Percentiles rank a stretch among this genome's conserved stretches.
Conservation (phyloP, 2,329 filamentous ascomycete genomes). For the Clonostachys rosea region DNA sequence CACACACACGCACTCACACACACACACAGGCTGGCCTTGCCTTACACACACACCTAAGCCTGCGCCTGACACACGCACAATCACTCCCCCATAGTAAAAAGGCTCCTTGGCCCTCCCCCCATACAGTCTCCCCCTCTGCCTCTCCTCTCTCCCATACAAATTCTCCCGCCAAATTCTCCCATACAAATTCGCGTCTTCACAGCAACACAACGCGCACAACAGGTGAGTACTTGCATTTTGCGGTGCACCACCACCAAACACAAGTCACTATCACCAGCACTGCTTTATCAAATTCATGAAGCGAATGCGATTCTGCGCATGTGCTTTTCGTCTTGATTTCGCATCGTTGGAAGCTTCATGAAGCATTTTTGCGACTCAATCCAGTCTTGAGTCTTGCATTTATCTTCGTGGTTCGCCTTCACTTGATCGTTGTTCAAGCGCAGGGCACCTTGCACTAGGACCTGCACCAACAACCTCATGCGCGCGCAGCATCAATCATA, state of each 20-base stretch:
- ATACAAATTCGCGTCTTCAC: slow-evolving; percentile 42
- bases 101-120: slow-evolving; percentile 48
- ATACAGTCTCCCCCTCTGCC: slow-evolving; percentile 46
- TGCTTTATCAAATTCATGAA: background rate
- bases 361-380: background rate
- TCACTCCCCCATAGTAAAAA: slow-evolving; percentile 64
- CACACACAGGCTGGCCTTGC: too few species aligned
- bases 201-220: slow-evolving; percentile 34
- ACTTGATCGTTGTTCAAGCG: too few species aligned
- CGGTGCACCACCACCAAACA: slow-evolving; percentile 14
- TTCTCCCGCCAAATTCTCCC: slow-evolving; percentile 23
- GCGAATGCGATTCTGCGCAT: background rate
- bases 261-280: slow-evolving; percentile 14
- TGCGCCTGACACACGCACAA: slow-evolving; percentile 33
- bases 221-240: slow-evolving; percentile 48
- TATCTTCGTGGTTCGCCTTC: too few species aligned
- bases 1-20: too few species aligned
- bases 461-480: slow-evolving; percentile 1
- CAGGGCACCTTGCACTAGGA: too few species aligned
- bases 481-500: slow-evolving; percentile 2
- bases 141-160: slow-evolving; percentile 59
- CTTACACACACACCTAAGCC: too few species aligned
- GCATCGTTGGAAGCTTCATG: background rate
- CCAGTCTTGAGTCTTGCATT: background rate
- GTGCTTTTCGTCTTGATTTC: background rate